A percentile compares a stretch with the other conserved stretches of the same genome.
phyloP scores from a whole-genome alignment of 106 monocot genomes.

The Dactylorhiza incarnata region DNA sequence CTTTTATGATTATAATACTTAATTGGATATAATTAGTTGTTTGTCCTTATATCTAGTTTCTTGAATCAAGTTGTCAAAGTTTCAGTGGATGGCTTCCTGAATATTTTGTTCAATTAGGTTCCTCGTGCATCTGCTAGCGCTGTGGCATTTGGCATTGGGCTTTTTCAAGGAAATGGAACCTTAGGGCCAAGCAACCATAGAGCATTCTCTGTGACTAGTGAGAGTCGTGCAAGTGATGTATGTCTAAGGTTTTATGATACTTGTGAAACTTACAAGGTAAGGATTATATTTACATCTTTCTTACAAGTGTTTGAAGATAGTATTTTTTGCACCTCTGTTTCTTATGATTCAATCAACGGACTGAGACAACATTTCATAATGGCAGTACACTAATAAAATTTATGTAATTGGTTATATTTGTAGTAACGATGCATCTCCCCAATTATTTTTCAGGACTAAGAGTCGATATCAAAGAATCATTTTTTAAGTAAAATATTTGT shows the following conservation, averaged over 20 bases:
- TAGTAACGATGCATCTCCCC: too few relatives aligned
- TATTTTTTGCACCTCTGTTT: background rate
- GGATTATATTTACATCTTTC: background rate
- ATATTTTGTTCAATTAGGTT: constrained; percentile 36
- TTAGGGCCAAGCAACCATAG: constrained; percentile 76
- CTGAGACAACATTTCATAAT: too few relatives aligned
- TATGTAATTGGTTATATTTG: too few relatives aligned
- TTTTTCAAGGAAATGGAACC: constrained; percentile 82
- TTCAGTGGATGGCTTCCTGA: background rate
- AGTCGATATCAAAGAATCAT: too few relatives aligned
- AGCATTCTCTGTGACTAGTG: constrained; percentile 90
- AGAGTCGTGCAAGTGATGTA: constrained; percentile 90
- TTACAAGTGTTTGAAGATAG: background rate
- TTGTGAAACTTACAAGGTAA: constrained; percentile 88
- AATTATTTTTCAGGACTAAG: too few relatives aligned
- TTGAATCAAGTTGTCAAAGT: background rate
- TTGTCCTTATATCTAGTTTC: background rate
- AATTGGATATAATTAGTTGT: background rate
- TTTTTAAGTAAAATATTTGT: too few relatives aligned
- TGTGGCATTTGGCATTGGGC: constrained; percentile 95
- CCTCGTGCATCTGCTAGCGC: constrained; percentile 94
- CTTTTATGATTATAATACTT: background rate
- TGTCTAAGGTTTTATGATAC: constrained; percentile 68
- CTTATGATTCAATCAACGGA: background rate
- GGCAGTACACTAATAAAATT: too few relatives aligned